Evolutionary conservation across 768 basidiomycete genomes (phyloP).

Genomic region (Dentipellis sp.): DNA sequence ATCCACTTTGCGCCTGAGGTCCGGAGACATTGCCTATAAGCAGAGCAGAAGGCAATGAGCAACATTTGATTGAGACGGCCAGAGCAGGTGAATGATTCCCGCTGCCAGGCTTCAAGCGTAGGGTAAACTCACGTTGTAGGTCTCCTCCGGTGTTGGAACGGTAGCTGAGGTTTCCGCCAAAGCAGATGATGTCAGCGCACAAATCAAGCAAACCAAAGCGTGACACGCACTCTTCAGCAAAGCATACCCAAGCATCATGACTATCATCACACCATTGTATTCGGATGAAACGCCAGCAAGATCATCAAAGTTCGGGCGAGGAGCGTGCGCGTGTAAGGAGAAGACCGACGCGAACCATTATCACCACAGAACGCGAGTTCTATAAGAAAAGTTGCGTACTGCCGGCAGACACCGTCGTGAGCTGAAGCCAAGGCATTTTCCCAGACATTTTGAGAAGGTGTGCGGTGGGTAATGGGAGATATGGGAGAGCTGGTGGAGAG

Average conservation of each 20-base stretch:
- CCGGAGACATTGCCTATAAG: slow-evolving; percentile 26
- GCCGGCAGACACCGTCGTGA: slow-evolving; percentile 19
- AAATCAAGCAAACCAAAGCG: not conserved
- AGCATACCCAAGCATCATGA: slow-evolving; percentile 24
- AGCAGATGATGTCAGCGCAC: not conserved
- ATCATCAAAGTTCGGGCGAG: not conserved
- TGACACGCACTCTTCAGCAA: slow-evolving; percentile 21
- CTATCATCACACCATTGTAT: slow-evolving; percentile 11
- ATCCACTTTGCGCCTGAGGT: slow-evolving; percentile 27
- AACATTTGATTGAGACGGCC: too few relatives aligned
- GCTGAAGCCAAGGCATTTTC: slow-evolving; percentile 22
- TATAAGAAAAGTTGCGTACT: slow-evolving; percentile 14
- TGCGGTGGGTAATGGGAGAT: too few relatives aligned
- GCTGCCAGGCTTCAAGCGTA: not conserved
- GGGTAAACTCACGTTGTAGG: slow-evolving; percentile 22
- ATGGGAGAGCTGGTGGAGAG: too few relatives aligned
- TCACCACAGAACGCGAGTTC: not conserved
- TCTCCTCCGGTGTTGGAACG: slow-evolving; percentile 24
- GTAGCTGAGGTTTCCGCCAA: slow-evolving; percentile 14
- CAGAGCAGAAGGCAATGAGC: not conserved
- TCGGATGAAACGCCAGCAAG: not conserved
- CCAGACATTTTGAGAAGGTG: slow-evolving; percentile 14
- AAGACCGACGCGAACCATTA: not conserved
- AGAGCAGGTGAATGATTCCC: not conserved
- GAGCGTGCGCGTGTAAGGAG: not conserved